These are phyloP conservation scores for Trametes versicolor DNA, from an alignment of 1,284 basidiomycete species.

Conservation along the genomic window DNA sequence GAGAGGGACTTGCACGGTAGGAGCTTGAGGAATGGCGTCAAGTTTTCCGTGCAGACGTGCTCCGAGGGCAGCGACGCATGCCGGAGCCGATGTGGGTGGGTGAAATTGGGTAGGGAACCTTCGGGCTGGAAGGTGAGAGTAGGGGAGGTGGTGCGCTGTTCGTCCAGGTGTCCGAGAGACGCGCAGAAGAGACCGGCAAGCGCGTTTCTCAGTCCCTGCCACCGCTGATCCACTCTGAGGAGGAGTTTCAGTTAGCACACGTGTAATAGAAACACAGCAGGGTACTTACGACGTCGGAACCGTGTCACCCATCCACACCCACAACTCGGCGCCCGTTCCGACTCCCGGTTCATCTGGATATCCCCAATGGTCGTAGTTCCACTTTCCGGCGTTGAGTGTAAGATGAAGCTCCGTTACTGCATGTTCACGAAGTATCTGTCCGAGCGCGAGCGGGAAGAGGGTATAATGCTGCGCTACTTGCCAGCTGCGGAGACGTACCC, in stretches of 20 bases:
- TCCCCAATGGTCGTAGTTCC: conserved; percentile 91
- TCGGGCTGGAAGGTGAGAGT: conserved; percentile 65
- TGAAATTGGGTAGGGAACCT: conserved; percentile 63
- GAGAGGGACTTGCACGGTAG: conserved; percentile 94
- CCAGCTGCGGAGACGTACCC: conserved; percentile 6
- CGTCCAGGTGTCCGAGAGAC: conserved; percentile 82
- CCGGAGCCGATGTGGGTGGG: conserved; percentile 63
- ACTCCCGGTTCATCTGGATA: conserved; percentile 81
- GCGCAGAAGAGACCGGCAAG: conserved; percentile 96
- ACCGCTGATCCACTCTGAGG: conserved; percentile 75
- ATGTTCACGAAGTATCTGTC: conserved; percentile 88
- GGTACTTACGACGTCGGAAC: conserved; percentile 57
- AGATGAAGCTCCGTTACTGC: conserved; percentile 89
- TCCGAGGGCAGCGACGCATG: conserved; percentile 86
- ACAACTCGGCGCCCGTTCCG: conserved; percentile 87
- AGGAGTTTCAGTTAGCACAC: background rate
- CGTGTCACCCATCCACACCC: conserved; percentile 86
- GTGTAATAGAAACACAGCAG: background rate
- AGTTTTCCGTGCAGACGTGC: conserved; percentile 94
- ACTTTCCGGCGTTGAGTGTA: conserved; percentile 89
- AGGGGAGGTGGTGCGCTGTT: conserved; percentile 76
- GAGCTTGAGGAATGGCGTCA: conserved; percentile 95
- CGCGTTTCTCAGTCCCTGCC: conserved; percentile 88
- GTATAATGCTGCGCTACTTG: conserved; percentile 80
- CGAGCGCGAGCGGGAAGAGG: conserved; percentile 85